phyloP scores from a whole-genome alignment of 1,284 basidiomycete genomes.

The Pascua sp. region DNA sequence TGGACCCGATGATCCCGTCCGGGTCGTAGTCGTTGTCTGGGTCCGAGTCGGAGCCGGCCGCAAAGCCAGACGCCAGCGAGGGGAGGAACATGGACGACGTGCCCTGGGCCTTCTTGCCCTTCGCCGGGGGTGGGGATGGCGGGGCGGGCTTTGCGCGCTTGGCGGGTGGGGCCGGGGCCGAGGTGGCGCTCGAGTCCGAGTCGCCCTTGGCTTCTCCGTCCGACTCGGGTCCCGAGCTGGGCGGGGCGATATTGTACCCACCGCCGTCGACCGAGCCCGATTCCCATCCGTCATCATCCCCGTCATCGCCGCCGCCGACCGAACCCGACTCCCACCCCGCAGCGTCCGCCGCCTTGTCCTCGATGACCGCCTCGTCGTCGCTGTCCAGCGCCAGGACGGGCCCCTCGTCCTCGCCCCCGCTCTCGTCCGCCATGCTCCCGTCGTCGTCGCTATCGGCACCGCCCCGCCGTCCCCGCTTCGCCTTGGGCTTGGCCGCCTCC shows the following conservation, averaged over 20 bases:
- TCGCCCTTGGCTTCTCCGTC: conserved; percentile 4
- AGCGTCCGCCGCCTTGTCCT: conserved; percentile 49
- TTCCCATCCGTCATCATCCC: conserved; percentile 57
- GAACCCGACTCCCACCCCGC: conserved; percentile 60
- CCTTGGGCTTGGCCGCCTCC: conserved; percentile 11
- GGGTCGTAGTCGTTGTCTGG: conserved; percentile 65
- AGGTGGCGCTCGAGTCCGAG: conserved; percentile 32
- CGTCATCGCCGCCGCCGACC: conserved; percentile 24
- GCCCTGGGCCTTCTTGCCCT: conserved; percentile 22
- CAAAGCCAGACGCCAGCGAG: conserved; percentile 78
- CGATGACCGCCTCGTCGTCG: conserved; percentile 18
- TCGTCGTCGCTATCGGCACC: conserved; percentile 4
- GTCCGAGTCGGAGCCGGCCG: conserved; percentile 70
- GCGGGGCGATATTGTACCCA: background rate
- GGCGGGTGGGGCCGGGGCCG: conserved; percentile 21
- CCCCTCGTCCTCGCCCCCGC: conserved; percentile 10
- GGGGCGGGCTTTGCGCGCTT: conserved; percentile 26
- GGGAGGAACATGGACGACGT: conserved; percentile 76
- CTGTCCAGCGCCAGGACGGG: conserved; percentile 9
- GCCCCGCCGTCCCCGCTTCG: conserved; percentile 9
- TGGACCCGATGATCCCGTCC: conserved; percentile 51
- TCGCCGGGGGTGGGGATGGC: conserved; percentile 6
- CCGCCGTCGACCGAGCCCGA: conserved; percentile 39
- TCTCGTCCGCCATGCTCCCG: background rate
- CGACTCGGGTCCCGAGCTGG: background rate